Conservation (phyloP, 2,329 filamentous ascomycete species). For the Penicillium sp. region DNA sequence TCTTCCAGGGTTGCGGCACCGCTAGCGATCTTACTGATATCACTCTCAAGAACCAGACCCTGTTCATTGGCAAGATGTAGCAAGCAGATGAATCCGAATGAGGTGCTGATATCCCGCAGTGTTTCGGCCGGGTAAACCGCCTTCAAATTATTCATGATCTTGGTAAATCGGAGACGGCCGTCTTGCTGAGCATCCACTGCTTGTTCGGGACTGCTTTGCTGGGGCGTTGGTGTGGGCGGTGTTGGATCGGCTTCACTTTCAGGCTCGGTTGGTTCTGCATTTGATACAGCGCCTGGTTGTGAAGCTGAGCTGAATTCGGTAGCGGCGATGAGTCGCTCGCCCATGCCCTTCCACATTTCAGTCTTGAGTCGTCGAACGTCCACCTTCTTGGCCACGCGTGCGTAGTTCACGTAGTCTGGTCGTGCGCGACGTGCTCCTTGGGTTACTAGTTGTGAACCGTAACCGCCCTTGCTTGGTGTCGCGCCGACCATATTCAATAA, state of each 20-base stretch:
- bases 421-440: slow-evolving; percentile 61
- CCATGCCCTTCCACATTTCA: slow-evolving; percentile 68
- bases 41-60: slow-evolving; percentile 75
- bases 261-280: slow-evolving; percentile 21
- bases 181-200: slow-evolving; percentile 47
- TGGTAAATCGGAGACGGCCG: slow-evolving; percentile 76
- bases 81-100: slow-evolving; percentile 88
- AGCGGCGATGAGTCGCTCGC: slow-evolving; percentile 47
- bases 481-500: slow-evolving; percentile 46
- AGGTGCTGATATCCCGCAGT: slow-evolving; percentile 95
- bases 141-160: slow-evolving; percentile 88
- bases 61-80: slow-evolving; percentile 93
- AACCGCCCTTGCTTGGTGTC: slow-evolving; percentile 55
- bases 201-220: slow-evolving; percentile 30
- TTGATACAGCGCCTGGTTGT: slow-evolving; percentile 30
- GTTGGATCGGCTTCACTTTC: slow-evolving; percentile 31
- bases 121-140: slow-evolving; percentile 81
- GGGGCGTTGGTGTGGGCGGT: slow-evolving; percentile 41
- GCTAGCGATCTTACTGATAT: slow-evolving; percentile 37
- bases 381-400: slow-evolving; percentile 68
- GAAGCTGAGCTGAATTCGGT: slow-evolving; percentile 37
- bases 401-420: slow-evolving; percentile 69
- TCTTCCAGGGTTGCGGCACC: slow-evolving; percentile 46
- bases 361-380: slow-evolving; percentile 67
- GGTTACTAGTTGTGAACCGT: slow-evolving; percentile 65